Base-by-base conservation (phyloP, 345 rosid species). In the sweet orange (Citrus sinensis) region DNA sequence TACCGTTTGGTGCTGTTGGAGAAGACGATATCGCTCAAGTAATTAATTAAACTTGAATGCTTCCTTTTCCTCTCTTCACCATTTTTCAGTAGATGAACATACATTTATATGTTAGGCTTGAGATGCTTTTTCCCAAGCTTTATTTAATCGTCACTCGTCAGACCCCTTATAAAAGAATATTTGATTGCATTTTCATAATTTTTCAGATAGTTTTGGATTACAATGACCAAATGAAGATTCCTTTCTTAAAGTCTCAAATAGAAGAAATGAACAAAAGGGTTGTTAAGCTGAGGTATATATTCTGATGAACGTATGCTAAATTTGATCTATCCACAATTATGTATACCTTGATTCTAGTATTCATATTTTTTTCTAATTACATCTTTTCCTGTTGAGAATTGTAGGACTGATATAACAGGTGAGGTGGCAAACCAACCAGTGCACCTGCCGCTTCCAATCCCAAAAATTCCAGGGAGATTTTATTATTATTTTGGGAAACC, bases 21-120 rank as follows among this genome's bases (percentile, higher is more conserved):
- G 98, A 92, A 82, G 98, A 93, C 72, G 98, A 93, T 84, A 9
- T 92, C 24, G 67, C 67, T n/a, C 75, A 85, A 84, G 98, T 92
- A 87, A 85, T 87, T 64, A 32, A 3, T 42, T 11, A 11, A 42
- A 10, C 16, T 42, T 2, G 46, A 40, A 40, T 40, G 46, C 13
- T 40, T 40, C 13, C 13, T 40, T 40, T 40, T 40, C 46, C 46
- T 42, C 4, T 42, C 49, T 42, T 42, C 49, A 42, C 49, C 49
- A 42, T 42, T 42, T 42, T 42, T 10, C 49, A 2, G 9, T 42
- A 42, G 49, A 11, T 42, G 49, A 9, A 42, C 49, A 11, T 10
- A 11, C 49, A 42, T 42, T 42, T 42, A 42, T 42, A 11, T 2
- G 49, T 42, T 11, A 42, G 11, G 16, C 49, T 42, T 42, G 49